These are phyloP conservation scores for Daedalea quercina DNA, from an alignment of 768 basidiomycete species.

Conservation along the genomic window DNA sequence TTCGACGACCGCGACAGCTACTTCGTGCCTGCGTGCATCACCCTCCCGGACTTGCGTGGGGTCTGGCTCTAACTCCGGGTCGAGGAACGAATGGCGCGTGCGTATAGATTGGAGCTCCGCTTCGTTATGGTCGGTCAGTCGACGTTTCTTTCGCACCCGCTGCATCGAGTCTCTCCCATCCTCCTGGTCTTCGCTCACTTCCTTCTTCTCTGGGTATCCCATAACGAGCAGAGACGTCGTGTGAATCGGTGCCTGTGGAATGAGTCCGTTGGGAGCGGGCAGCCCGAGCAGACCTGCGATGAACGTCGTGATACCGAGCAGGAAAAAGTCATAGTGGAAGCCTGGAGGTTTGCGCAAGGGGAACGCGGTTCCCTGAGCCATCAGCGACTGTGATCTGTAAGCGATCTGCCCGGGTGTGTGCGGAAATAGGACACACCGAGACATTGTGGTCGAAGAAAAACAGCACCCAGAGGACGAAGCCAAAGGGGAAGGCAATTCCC, in stretches of 20 bases:
- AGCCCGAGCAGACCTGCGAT: slow-evolving; percentile 81
- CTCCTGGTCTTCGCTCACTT: slow-evolving; percentile 31
- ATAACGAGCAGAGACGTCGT: slow-evolving; percentile 75
- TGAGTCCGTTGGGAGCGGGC: slow-evolving; percentile 82
- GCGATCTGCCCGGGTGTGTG: not conserved
- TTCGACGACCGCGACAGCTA: slow-evolving; percentile 76
- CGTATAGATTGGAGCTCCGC: slow-evolving; percentile 2
- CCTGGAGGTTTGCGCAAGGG: slow-evolving; percentile 88
- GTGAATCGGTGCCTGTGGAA: slow-evolving; percentile 90
- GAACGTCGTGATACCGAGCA: slow-evolving; percentile 86
- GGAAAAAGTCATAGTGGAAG: slow-evolving; percentile 85
- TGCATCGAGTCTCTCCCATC: slow-evolving; percentile 16
- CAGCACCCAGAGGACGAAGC: slow-evolving; percentile 79
- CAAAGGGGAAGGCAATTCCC: slow-evolving; percentile 84
- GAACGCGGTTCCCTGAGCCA: slow-evolving; percentile 86
- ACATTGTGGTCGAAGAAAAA: slow-evolving; percentile 97
- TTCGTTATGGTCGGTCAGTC: not conserved
- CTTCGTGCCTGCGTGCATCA: slow-evolving; percentile 31
- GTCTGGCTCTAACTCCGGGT: slow-evolving; percentile 21
- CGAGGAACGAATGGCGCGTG: not conserved
- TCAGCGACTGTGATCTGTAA: slow-evolving; percentile 55
- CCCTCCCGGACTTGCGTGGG: slow-evolving; percentile 15
- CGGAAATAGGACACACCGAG: slow-evolving; percentile 47
- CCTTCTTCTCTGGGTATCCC: slow-evolving; percentile 36
- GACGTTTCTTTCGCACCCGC: not conserved